Evolutionary conservation across 2,329 filamentous ascomycete genomes (phyloP), one percentile per base, ranked within the genome.

Genomic region (Phyllosticta paracitricarpa): DNA sequence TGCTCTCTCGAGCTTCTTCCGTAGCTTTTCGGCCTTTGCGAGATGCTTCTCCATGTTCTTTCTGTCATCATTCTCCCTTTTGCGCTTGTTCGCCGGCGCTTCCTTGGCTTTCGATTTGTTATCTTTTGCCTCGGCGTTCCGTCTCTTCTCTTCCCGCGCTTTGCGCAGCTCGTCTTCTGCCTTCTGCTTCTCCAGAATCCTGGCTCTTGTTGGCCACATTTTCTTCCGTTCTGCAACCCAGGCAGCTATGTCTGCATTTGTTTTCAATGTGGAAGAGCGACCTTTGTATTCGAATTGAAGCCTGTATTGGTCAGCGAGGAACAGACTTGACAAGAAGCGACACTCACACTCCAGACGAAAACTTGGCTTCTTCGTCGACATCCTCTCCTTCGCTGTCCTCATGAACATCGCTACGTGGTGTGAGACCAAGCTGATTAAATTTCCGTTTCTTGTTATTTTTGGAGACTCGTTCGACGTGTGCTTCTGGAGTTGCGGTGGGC

Each of bases 181-280:
- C 62, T 80, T 79, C 64, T 84, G 82, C 73, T 83, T 89, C 65
- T 84, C 84, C 63, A 84, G 81, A 64, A 85, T 78, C 61, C 89
- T 85, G 63, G 84, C 84, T 71, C 84, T 84, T 2, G 92, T 97
- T 1, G 93, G 93, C 71, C 84, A 97, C 58, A 87, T 86, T 65
- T 84, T 87, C 70, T 82, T 88, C 63, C 93, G 85, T 72, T 96
- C 91, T 57, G 85, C 85, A 64, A 95, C 84, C 85, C 91, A 97
- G 6, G 84, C 83, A 25, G 84, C 82, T 61, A 97, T 81, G 69
- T 97, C 91, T 62, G 83, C 83, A 17, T 80, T 71, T 6, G 79
- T 79, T 59, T 79, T 77, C 25, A 87, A 71, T 0, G 76, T 80
- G 3, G 81, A 71, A 54, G 81, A 78, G 67, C 79, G 72, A n/a